Conservation (phyloP, 208 protist species). For the Leishmania amazonensis region DNA sequence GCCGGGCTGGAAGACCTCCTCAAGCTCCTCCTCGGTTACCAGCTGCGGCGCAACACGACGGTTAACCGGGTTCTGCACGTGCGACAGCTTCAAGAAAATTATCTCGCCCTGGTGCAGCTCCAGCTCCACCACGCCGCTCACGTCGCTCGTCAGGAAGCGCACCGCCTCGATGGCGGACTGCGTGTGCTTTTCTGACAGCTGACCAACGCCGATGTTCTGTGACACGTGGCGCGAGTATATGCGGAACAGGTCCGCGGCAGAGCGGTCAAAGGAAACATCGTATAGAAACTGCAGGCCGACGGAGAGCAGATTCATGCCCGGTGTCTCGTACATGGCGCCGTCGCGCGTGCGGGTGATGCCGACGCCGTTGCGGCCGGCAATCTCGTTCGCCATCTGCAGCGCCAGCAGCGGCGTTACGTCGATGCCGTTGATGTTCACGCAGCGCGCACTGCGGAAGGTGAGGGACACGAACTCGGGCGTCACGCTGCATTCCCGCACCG, state of each 20-base stretch:
- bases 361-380: constrained; percentile 88
- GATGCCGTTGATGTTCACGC: constrained; percentile 83
- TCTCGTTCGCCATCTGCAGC: constrained; percentile 86
- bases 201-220: constrained; percentile 63
- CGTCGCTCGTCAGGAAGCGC: constrained; percentile 68
- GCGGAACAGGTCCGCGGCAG: constrained; percentile 72
- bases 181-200: constrained; percentile 83
- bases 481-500: constrained; percentile 62
- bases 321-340: constrained; percentile 90
- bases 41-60: constrained; percentile 46
- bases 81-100: constrained; percentile 86
- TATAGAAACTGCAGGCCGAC: constrained; percentile 79
- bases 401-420: constrained; percentile 82
- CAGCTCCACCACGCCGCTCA: constrained; percentile 84
- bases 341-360: constrained; percentile 81
- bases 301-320: constrained; percentile 88
- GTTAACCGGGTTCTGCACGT: constrained; percentile 51
- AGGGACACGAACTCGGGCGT: constrained; percentile 85
- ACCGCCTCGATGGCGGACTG: constrained; percentile 86
- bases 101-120: constrained; percentile 90
- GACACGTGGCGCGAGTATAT: constrained; percentile 79
- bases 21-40: constrained; percentile 81
- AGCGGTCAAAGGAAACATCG: constrained; percentile 87
- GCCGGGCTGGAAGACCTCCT: constrained; percentile 88
- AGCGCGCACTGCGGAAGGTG: constrained; percentile 71